Percentiles rank a stretch among this genome's conserved stretches.
phyloP scores from a whole-genome alignment of 345 rosid genomes.

The Gossypium ekmanianum region DNA sequence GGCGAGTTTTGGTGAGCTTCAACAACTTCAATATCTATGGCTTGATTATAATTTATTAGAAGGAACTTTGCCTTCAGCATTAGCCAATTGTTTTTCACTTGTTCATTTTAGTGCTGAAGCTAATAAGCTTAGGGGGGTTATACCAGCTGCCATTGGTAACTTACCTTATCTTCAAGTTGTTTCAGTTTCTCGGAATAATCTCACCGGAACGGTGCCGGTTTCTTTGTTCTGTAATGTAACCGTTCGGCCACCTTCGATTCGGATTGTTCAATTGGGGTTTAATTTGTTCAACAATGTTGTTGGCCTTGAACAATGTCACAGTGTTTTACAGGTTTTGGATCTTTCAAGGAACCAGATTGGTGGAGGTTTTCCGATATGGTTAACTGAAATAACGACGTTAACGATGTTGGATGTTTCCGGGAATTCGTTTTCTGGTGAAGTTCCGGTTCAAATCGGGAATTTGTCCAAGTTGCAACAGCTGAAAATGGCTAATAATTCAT shows the following conservation, averaged over 20 bases:
- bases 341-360: constrained; percentile 51
- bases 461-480: constrained; percentile 51
- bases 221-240: constrained; percentile 64
- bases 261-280: constrained; percentile 59
- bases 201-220: constrained; percentile 64
- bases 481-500: constrained; percentile 64
- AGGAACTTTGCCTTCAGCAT: constrained; percentile 82
- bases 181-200: constrained; percentile 56
- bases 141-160: constrained; percentile 79
- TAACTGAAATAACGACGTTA: constrained; percentile 40
- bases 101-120: constrained; percentile 70
- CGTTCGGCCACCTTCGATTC: constrained; percentile 42
- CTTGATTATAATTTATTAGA: constrained; percentile 59
- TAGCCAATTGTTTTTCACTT: constrained; percentile 76
- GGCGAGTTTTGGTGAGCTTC: constrained; percentile 57
- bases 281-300: constrained; percentile 50
- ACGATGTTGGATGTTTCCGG: constrained; percentile 61
- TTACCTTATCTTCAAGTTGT: constrained; percentile 64
- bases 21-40: constrained; percentile 68
- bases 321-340: constrained; percentile 59
- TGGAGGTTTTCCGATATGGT: constrained; percentile 67
- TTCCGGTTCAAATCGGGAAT: constrained; percentile 60
- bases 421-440: constrained; percentile 58
- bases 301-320: constrained; percentile 48
- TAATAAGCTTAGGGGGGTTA: constrained; percentile 65